Percentiles rank a stretch among this genome's conserved stretches.
Evolutionary conservation across 208 protist genomes (phyloP).

Genomic region (Trypanosoma melophagium): DNA sequence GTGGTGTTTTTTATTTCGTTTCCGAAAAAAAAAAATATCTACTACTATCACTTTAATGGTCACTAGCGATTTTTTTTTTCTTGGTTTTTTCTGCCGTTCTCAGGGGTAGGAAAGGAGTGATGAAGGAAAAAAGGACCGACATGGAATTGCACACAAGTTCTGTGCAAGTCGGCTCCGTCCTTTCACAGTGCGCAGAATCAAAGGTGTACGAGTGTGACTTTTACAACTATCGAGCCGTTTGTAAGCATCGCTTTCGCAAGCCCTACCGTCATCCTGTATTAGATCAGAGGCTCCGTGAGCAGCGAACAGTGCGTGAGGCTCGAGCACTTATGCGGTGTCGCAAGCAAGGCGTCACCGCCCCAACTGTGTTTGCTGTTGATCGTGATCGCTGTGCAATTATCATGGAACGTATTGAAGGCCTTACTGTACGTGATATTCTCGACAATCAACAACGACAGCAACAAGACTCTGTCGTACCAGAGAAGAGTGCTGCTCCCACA

Average conservation of each 20-base stretch:
- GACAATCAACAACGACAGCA: slow-evolving; percentile 34
- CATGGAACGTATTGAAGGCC: slow-evolving; percentile 81
- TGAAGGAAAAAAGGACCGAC: slow-evolving; percentile 8
- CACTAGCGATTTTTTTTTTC: slow-evolving; percentile 9
- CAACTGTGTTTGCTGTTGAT: slow-evolving; percentile 65
- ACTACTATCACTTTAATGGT: too few species aligned
- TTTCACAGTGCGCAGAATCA: slow-evolving; percentile 82
- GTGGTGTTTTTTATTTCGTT: too few species aligned
- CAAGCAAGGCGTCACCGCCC: slow-evolving; percentile 61
- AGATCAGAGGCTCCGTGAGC: slow-evolving; percentile 73
- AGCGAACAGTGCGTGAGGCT: slow-evolving; percentile 77
- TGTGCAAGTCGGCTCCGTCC: slow-evolving; percentile 18
- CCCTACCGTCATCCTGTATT: slow-evolving; percentile 71
- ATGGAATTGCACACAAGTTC: slow-evolving; percentile 18
- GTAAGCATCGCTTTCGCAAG: slow-evolving; percentile 80
- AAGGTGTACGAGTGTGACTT: slow-evolving; percentile 73
- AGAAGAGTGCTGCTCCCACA: slow-evolving; percentile 18
- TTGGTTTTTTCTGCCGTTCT: slow-evolving; percentile 2
- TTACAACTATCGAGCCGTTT: slow-evolving; percentile 55
- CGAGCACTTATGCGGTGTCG: slow-evolving; percentile 60
- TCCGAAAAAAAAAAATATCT: too few species aligned
- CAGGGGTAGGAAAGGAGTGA: neutral
- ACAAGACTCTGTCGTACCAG: neutral
- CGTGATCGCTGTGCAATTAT: slow-evolving; percentile 49
- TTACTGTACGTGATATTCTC: slow-evolving; percentile 66